These are phyloP conservation scores for Coemansia asiatica DNA, from an alignment of 192 early-diverging fungal genomes.

Conservation along the genomic window DNA sequence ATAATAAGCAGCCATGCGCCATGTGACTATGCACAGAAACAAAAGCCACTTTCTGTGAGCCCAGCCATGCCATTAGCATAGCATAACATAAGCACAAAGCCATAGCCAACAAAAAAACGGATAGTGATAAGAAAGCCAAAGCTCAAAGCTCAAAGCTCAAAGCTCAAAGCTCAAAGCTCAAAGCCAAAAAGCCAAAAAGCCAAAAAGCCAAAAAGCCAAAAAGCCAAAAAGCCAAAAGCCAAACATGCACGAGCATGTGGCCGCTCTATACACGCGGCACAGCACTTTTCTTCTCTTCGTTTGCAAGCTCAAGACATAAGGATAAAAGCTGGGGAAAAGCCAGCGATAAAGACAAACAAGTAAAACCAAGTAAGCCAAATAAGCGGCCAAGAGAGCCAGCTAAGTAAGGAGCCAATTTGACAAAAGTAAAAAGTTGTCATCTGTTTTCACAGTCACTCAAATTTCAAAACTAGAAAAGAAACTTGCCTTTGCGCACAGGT, in stretches of 20 bases:
- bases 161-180: too few relatives aligned
- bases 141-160: too few relatives aligned
- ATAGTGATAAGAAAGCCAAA: too few relatives aligned
- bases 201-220: too few relatives aligned
- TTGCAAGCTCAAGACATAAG: too few relatives aligned
- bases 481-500: slow-evolving; percentile 94
- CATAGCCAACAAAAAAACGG: background rate
- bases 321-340: too few relatives aligned
- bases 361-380: too few relatives aligned
- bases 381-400: too few relatives aligned
- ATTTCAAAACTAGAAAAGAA: slow-evolving; percentile 1
- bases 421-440: background rate
- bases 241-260: slow-evolving; percentile 1
- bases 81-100: background rate
- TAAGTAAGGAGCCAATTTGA: slow-evolving; percentile 4
- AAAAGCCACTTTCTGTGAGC: background rate
- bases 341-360: too few relatives aligned
- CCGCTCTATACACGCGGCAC: too few relatives aligned
- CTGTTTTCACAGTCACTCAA: background rate
- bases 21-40: background rate
- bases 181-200: too few relatives aligned
- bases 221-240: slow-evolving; percentile 4
- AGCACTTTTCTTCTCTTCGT: too few relatives aligned
- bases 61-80: background rate
- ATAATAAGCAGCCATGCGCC: slow-evolving; percentile 4